A percentile compares a stretch with the other conserved stretches of the same genome.
Evolutionary conservation across 129 eudicot species (phyloP).

Genomic region (Centaurea solstitialis): DNA sequence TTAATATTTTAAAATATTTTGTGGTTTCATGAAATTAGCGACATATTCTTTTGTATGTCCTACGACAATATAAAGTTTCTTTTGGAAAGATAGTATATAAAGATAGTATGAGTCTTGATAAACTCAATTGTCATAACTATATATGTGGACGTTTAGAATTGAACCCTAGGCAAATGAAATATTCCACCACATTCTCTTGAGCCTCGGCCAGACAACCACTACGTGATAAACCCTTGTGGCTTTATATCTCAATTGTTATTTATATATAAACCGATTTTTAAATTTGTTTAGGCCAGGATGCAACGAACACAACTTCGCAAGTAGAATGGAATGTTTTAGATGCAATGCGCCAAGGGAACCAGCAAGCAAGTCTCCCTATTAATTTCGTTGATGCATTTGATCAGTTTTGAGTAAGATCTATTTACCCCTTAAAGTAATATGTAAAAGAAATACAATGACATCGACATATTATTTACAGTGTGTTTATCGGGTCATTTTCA

Average conservation of each 20-base stretch:
- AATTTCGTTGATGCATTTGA: background rate
- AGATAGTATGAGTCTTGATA: too few relatives aligned
- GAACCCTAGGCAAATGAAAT: too few relatives aligned
- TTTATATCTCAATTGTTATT: background rate
- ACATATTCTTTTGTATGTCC: too few relatives aligned
- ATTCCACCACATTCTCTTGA: too few relatives aligned
- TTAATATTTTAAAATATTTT: too few relatives aligned
- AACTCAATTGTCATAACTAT: too few relatives aligned
- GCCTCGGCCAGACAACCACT: too few relatives aligned
- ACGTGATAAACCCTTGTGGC: too few relatives aligned
- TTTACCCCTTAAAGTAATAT: background rate
- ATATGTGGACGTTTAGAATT: too few relatives aligned
- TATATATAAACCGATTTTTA: background rate
- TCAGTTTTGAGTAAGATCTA: background rate
- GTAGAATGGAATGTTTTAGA: constrained; percentile 92
- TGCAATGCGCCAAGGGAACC: constrained; percentile 94
- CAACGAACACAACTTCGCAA: constrained; percentile 95
- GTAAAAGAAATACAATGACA: background rate
- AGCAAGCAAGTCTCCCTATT: constrained; percentile 61
- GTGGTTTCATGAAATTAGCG: too few relatives aligned
- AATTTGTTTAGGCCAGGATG: constrained; percentile 66
- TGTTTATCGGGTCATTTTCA: background rate
- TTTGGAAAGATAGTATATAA: too few relatives aligned
- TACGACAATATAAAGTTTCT: too few relatives aligned
- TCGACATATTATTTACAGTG: background rate